Conservation (phyloP, 225 moss, liverwort and hornwort species). For the Bryum argenteum region DNA sequence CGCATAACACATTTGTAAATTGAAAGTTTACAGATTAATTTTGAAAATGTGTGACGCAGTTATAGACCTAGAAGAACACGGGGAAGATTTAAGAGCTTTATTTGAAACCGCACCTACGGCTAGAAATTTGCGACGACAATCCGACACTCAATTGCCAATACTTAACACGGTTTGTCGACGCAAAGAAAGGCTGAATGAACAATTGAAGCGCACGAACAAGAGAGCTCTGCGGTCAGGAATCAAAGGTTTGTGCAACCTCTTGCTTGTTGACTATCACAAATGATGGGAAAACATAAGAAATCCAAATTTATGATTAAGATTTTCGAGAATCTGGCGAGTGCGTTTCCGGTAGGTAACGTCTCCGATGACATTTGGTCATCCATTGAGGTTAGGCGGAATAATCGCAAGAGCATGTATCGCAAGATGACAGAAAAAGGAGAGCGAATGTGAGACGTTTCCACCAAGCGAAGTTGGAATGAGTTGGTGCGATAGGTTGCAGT, state of each 20-base stretch:
- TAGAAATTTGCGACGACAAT: no score
- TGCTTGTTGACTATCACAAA: neutral
- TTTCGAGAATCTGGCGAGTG: neutral
- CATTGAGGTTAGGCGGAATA: neutral
- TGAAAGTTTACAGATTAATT: no score
- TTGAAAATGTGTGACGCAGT: no score
- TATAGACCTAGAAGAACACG: no score
- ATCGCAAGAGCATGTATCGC: neutral
- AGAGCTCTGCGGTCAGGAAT: neutral
- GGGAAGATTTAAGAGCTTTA: no score
- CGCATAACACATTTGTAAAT: no score
- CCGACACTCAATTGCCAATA: neutral
- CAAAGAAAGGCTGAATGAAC: neutral
- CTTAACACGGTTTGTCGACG: neutral
- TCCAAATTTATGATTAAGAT: neutral
- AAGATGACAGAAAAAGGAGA: neutral
- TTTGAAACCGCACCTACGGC: no score
- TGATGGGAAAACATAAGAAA: neutral
- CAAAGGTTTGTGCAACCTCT: neutral
- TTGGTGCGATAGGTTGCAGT: neutral
- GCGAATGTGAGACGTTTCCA: neutral
- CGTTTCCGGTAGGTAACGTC: neutral
- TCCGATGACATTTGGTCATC: neutral
- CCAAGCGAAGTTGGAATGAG: neutral
- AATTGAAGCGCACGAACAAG: neutral